Evolutionary conservation across 306 rosid genomes (phyloP).

Genomic region (Cicer judaicum): DNA sequence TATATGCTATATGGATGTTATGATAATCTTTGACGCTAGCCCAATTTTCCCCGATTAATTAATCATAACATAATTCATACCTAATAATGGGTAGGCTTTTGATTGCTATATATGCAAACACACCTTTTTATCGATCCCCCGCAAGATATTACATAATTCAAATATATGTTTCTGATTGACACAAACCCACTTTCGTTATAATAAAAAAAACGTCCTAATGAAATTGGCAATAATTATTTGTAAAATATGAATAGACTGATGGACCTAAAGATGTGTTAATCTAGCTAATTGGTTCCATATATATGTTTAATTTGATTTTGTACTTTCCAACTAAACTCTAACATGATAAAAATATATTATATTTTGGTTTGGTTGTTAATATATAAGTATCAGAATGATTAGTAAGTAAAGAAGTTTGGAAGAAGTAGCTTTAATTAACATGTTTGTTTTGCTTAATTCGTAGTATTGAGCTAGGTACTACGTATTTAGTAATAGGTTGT

Average conservation of each 20-base stretch:
- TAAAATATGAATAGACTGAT: background rate
- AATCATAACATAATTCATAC: conserved; percentile 36
- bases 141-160: background rate
- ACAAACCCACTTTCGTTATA: background rate
- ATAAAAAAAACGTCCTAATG: background rate
- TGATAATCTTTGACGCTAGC: conserved; percentile 48
- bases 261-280: conserved; percentile 20
- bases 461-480: too few relatives aligned
- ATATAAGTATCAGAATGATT: too few relatives aligned
- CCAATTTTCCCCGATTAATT: conserved; percentile 37
- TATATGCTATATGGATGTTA: conserved; percentile 23
- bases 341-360: background rate
- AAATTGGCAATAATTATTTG: background rate
- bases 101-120: background rate
- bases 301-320: background rate
- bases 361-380: too few relatives aligned
- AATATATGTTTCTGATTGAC: conserved; percentile 3
- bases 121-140: background rate
- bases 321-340: conserved; percentile 27
- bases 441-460: too few relatives aligned
- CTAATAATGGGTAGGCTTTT: conserved; percentile 49
- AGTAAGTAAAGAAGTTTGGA: too few relatives aligned
- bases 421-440: too few relatives aligned
- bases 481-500: too few relatives aligned
- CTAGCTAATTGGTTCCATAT: background rate